A percentile compares a stretch with the other conserved stretches of the same genome.
Conservation (phyloP, 495 filamentous ascomycete species). For the Aspergillus wentii region DNA sequence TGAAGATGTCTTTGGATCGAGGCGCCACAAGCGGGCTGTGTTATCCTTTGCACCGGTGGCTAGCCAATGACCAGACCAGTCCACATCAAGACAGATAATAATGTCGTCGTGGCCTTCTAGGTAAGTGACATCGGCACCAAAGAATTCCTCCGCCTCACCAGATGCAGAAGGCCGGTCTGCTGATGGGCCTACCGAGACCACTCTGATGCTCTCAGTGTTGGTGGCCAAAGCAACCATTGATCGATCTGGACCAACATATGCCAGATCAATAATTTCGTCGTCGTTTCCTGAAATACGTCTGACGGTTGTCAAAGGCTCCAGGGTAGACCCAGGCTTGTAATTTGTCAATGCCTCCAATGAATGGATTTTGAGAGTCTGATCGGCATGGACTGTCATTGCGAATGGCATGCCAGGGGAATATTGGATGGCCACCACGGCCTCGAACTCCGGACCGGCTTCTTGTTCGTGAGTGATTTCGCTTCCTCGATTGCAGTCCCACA, state of each 20-base stretch:
- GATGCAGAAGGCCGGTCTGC: conserved; percentile 26
- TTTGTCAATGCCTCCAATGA: conserved; percentile 42
- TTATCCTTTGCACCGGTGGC: conserved; percentile 97
- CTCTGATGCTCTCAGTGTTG: conserved; percentile 87
- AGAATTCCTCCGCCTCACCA: conserved; percentile 51
- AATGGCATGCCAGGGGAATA: conserved; percentile 56
- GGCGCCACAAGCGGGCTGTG: conserved; percentile 82
- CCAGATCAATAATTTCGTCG: conserved; percentile 93
- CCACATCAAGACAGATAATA: conserved; percentile 87
- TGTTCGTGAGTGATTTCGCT: conserved; percentile 74
- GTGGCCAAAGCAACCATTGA: conserved; percentile 86
- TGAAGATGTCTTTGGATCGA: conserved; percentile 70
- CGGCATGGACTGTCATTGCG: conserved; percentile 78
- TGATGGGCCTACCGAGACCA: conserved; percentile 61
- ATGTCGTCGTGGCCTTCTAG: conserved; percentile 91
- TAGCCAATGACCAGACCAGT: conserved; percentile 96
- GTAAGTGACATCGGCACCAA: conserved; percentile 84
- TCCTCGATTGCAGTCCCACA: conserved; percentile 76
- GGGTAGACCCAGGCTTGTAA: conserved; percentile 25
- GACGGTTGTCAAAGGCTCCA: conserved; percentile 48
- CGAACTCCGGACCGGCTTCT: conserved; percentile 60
- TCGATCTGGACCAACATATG: conserved; percentile 72
- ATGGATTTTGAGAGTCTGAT: conserved; percentile 79
- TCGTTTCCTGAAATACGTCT: conserved; percentile 91
- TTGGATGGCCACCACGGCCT: conserved; percentile 69